Base-by-base conservation (phyloP, 139 green algal species). In the Chlamydomonas eustigma region DNA sequence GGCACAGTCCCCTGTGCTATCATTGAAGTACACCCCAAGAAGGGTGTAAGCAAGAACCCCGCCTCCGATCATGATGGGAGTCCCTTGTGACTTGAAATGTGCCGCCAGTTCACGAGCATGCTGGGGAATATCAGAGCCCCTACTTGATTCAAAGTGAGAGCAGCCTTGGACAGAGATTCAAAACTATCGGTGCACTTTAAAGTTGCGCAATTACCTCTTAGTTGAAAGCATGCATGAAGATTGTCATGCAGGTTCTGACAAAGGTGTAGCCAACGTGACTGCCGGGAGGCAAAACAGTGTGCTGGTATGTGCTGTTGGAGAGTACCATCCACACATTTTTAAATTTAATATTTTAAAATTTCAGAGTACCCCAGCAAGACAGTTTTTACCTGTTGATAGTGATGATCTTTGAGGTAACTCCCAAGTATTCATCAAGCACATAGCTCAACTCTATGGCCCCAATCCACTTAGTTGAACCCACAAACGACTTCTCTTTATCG, bases 41-140 rank as follows among this genome's bases (percentile, higher is more conserved):
- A 98, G 86, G 2, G 94, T 98, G 87, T 98, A 98, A 0, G 94
- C 94, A 37, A 98, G 85, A 81, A 98, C 94, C 4, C 94, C 94
- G 4, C 94, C 94, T 28, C 94, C 92, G 31, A 97, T 92, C 93
- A 97, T 98, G 58, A 98, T 73, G 2, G 86, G 86, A 8, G 84
- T 85, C 65, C 89, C 91, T 38, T 97, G 68, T 4, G 8, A 64
- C 2, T 31, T 12, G 44, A 98, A 98, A 77, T 98, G 94, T 37
- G 83, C 83, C 0, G 89, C 92, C 38, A 98, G 86, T 75, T 94
- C 80, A 4, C 93, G 76, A 0, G 90, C 93, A 66, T 92, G 87
- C 70, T 24, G 81, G 3, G 90, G 86, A 35, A 98, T 91, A 34
- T 98, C 94, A 3, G 81, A 71, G n/a, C 94, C 94, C 3, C 76